A percentile compares a stretch with the other conserved stretches of the same genome.
Conservation (phyloP, 2,329 filamentous ascomycete genomes). For the Curvularia spicifera region DNA sequence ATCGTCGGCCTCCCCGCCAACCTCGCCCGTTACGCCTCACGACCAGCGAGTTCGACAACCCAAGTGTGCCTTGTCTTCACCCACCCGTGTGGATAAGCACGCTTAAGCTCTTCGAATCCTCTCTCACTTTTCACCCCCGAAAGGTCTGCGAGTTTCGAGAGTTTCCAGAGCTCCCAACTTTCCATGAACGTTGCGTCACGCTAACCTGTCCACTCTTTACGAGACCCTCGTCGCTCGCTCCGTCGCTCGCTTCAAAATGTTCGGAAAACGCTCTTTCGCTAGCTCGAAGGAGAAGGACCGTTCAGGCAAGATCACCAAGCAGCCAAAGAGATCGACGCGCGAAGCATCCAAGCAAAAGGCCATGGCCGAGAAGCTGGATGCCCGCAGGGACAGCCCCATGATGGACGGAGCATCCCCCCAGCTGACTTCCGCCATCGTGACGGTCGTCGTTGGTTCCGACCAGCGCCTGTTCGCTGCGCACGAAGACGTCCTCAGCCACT, state of each 20-base stretch:
- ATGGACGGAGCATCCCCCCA: constrained; percentile 58
- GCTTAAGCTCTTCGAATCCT: constrained; percentile 47
- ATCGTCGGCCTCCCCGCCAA: constrained; percentile 40
- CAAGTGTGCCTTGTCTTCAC: constrained; percentile 47
- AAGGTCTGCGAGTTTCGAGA: constrained; percentile 49
- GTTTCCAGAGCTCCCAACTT: constrained; percentile 60
- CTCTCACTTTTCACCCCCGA: constrained; percentile 41
- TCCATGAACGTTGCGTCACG: constrained; percentile 61
- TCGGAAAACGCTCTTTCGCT: constrained; percentile 83
- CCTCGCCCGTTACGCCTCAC: constrained; percentile 44
- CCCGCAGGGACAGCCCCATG: constrained; percentile 63
- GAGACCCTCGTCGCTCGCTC: constrained; percentile 50
- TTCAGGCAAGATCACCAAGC: constrained; percentile 85
- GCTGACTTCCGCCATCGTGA: constrained; percentile 78
- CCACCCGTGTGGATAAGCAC: constrained; percentile 41
- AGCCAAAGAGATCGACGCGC: constrained; percentile 75
- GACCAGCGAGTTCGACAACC: constrained; percentile 52
- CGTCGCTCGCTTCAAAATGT: constrained; percentile 69
- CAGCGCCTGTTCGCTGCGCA: constrained; percentile 93
- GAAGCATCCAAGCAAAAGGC: constrained; percentile 74
- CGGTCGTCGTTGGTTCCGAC: constrained; percentile 81
- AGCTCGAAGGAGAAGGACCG: constrained; percentile 79
- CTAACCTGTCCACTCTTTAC: constrained; percentile 56
- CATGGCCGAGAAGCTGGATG: constrained; percentile 76
- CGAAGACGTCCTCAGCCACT: constrained; percentile 86